These are phyloP conservation scores for Globisporangium paroecandrum DNA, from an alignment of 352 stramenopile species.

Conservation along the genomic window DNA sequence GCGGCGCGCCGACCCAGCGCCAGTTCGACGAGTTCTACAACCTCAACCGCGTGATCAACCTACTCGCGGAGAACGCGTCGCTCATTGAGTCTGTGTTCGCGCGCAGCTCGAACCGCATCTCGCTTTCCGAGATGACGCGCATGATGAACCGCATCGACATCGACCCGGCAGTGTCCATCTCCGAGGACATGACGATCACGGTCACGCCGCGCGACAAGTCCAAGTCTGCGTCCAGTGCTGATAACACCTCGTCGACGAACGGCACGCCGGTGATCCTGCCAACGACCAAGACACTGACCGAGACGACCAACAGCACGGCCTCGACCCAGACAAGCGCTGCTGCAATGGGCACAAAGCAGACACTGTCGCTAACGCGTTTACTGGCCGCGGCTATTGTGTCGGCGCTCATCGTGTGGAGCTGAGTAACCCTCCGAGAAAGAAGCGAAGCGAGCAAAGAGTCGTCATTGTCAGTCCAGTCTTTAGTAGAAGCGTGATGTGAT, in stretches of 20 bases:
- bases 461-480: neutral
- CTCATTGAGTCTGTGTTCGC: slow-evolving; percentile 25
- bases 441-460: neutral
- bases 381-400: neutral
- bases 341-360: too few species aligned
- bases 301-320: neutral
- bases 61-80: slow-evolving; percentile 25
- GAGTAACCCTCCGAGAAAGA: neutral
- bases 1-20: slow-evolving; percentile 15
- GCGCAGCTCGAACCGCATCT: slow-evolving; percentile 18
- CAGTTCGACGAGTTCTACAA: slow-evolving; percentile 33
- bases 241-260: neutral
- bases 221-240: neutral
- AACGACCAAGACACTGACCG: neutral
- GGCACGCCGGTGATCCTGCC: slow-evolving; percentile 3
- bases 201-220: neutral
- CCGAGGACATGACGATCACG: slow-evolving; percentile 20
- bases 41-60: slow-evolving; percentile 28
- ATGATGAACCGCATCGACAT: slow-evolving; percentile 28
- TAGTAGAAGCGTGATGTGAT: too few species aligned
- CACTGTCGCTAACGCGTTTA: neutral
- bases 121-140: slow-evolving; percentile 27
- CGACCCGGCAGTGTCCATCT: slow-evolving; percentile 16
- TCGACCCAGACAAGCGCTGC: neutral
- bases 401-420: neutral